Evolutionary conservation across 23 red algal species (phyloP).

Genomic region (Gracilariopsis chorda): DNA sequence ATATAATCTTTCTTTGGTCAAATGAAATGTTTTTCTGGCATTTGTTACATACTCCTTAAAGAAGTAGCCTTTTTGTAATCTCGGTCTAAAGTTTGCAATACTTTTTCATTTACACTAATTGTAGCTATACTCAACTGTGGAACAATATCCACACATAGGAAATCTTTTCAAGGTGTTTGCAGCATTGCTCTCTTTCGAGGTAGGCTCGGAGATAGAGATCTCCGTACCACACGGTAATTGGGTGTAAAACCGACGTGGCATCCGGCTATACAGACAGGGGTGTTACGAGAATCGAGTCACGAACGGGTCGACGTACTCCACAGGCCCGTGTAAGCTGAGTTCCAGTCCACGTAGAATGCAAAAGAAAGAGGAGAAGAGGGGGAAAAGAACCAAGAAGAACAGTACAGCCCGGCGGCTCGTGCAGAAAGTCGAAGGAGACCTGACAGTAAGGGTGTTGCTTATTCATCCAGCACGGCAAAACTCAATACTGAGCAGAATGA

Average conservation of each 20-base stretch:
- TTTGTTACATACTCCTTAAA: neutral
- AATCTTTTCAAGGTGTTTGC: neutral
- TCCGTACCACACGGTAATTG: neutral
- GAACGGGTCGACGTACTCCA: no score
- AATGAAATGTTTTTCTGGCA: neutral
- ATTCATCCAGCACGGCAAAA: no score
- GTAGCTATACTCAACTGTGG: neutral
- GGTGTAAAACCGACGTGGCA: neutral
- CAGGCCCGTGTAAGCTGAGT: no score
- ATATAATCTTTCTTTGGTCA: neutral
- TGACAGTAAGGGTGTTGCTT: no score
- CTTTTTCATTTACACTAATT: neutral
- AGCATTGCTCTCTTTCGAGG: constrained; percentile 6
- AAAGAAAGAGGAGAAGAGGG: no score
- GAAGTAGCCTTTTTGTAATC: neutral
- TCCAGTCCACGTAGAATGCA: no score
- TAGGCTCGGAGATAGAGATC: neutral
- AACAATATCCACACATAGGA: neutral
- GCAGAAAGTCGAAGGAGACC: no score
- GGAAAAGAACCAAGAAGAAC: no score
- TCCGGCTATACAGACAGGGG: neutral
- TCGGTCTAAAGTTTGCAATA: neutral
- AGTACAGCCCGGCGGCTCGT: no score
- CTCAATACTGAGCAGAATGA: no score
- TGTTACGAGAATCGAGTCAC: constrained; percentile 2